Base-by-base conservation (phyloP, 345 rosid species). In the Balakata baccata region DNA sequence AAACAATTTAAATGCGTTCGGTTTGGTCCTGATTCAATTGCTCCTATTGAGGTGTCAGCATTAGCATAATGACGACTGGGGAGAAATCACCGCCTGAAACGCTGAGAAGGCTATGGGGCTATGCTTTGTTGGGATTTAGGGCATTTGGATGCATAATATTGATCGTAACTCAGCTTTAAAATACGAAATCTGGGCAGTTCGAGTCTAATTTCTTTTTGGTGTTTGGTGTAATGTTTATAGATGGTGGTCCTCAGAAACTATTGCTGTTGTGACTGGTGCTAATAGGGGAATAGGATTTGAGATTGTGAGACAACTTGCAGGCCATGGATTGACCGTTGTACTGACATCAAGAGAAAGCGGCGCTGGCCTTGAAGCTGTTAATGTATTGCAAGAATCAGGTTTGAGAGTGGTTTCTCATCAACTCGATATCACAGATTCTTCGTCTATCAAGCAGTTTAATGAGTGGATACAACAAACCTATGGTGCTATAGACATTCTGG, bases 281-380 rank as follows among this genome's bases (percentile, higher is more conserved):
- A 94, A 92, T 53, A 86, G 98, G 84, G 98, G 98, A 22, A 94
- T 94, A 46, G 98, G 98, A 7, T 94, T 92, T 76, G 98, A 94
- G 84, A 89, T 88, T 73, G 94, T 80, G n/a, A 88, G 90, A 63
- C 98, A 94, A 77, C 92, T 94, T 11, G 97, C 93, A 0, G 90
- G 76, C 6, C 98, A 92, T 71, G 97, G 99, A 34, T 58, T 95
- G 74, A 87, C 94, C 0, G 96, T 91, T 43, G 69, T 95, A 4
- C 64, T 89, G 70, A 95, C 99, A 63, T 85, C 99, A 1, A 83
- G 99, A 81, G 94, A 90, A 74, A 78, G 80, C 5, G 62, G 78
- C 22, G 94, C 92, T 22, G 99, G 99, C 66, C 76, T 86, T 25
- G 99, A 95, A 83, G 98, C 98, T 0, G 81, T 90, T 9, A 92